Conservation (phyloP, 805 yeast genomes). For the Metschnikowia cubensis region DNA sequence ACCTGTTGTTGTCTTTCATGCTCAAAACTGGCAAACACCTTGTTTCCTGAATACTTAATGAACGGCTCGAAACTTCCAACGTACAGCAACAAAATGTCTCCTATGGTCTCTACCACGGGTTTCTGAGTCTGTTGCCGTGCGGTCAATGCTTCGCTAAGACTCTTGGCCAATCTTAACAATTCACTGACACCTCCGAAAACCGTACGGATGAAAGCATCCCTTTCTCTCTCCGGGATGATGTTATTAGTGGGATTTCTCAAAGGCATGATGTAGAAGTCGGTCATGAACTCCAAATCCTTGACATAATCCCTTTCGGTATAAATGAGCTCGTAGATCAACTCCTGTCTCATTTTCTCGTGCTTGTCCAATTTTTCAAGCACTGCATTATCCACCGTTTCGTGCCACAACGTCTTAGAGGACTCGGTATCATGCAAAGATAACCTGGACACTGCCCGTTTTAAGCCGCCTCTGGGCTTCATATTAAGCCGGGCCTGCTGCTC, state of each 20-base stretch:
- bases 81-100: constrained; percentile 80
- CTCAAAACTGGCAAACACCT: constrained; percentile 91
- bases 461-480: constrained; percentile 81
- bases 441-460: constrained; percentile 69
- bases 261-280: constrained; percentile 93
- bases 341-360: constrained; percentile 87
- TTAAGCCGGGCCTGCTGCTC: constrained; percentile 94
- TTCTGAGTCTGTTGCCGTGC: constrained; percentile 76
- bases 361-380: constrained; percentile 76
- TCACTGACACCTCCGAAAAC: constrained; percentile 90
- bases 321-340: constrained; percentile 87
- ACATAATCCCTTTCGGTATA: constrained; percentile 94
- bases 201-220: constrained; percentile 86
- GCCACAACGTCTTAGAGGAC: constrained; percentile 86
- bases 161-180: constrained; percentile 75
- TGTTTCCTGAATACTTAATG: constrained; percentile 88
- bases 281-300: constrained; percentile 85
- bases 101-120: constrained; percentile 80
- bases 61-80: constrained; percentile 90
- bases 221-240: constrained; percentile 80
- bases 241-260: constrained; percentile 67
- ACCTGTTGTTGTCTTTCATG: constrained; percentile 90
- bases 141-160: constrained; percentile 84
- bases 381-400: constrained; percentile 80
- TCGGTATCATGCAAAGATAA: constrained; percentile 64